Percentiles rank a stretch among this genome's conserved stretches.
These are phyloP conservation scores for Apiosordaria backusii DNA, from an alignment of 495 filamentous ascomycete genomes.

Conservation along the genomic window DNA sequence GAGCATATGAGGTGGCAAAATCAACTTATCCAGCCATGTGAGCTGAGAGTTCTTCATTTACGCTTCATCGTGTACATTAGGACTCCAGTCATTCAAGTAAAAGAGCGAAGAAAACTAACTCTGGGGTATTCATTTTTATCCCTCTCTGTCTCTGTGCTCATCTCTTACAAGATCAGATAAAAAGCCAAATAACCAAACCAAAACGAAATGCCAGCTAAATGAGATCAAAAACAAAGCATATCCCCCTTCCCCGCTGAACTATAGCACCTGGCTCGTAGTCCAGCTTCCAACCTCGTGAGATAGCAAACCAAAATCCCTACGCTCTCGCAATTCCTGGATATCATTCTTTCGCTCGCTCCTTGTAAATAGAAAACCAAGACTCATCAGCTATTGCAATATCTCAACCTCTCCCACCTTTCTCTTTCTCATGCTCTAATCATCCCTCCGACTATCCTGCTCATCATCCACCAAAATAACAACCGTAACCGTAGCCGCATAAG, in stretches of 20 bases:
- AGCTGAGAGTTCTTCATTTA: neutral
- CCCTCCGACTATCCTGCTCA: conserved; percentile 22
- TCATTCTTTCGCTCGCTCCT: neutral
- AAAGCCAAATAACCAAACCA: neutral
- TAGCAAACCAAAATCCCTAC: neutral
- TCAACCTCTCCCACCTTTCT: neutral
- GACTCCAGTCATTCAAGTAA: neutral
- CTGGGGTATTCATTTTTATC: neutral
- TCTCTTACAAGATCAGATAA: neutral
- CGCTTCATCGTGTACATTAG: neutral
- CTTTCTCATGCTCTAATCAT: conserved; percentile 13
- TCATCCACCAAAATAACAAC: conserved; percentile 61
- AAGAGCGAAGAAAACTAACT: neutral
- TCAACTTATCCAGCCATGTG: neutral
- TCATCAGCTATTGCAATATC: neutral
- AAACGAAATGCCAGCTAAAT: neutral
- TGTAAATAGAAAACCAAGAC: neutral
- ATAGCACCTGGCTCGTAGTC: neutral
- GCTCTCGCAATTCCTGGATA: neutral
- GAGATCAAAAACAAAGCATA: neutral
- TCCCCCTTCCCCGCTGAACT: neutral
- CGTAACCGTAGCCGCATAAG: conserved; percentile 64
- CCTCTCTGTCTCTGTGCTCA: neutral
- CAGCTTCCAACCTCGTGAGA: neutral
- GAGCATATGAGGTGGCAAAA: neutral